Base-by-base conservation (phyloP, 2,329 filamentous ascomycete genomes). In the Botrytis porri region DNA sequence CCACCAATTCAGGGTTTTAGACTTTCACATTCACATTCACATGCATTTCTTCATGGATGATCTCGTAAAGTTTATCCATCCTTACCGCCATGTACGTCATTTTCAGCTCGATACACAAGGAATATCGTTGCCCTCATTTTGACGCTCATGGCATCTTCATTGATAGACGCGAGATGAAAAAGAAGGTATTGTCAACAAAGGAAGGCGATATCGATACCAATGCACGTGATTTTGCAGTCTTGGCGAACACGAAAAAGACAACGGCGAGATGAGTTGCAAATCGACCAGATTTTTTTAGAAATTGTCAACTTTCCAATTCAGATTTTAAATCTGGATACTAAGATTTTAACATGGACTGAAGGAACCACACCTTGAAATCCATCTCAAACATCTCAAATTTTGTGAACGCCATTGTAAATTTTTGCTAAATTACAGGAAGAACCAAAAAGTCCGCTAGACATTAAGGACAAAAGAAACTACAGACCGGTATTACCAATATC, bases 361-460 rank as follows among this genome's bases (percentile, higher is more conserved):
- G 7, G 22, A 45, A 48, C 10, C 43, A 48, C 20, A 48, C 7
- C 43, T n/a, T n/a, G n/a, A 48, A 48, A 25, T 51, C 32, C 6
- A 29, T 32, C 1, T 41, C 25, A 37, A 39, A 32, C 3, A 39
- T 22, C 1, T 41, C 25, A 37, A 39, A 32, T 6, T 16, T 57
- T 43, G 10, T 69, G 48, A 69, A 59, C n/a, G 43, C 32, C 35
- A 69, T 69, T 22, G 29, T 35, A 32, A 67, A 41, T 51, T 60
- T 69, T 71, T 41, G 51, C 54, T 72, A 72, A 32, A 48, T 14
- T 72, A 72, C 63, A 72, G 39, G 32, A 61, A 61, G 32, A 67
- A 67, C 10, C 45, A n/a, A 14, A n/a, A 67, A 57, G 54, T 20
- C 18, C 25, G 39, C 54, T 43, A 61, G 25, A 20, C 25, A 70